Evolutionary conservation across 2,329 filamentous ascomycete species (phyloP).

Genomic region (Simplicillium aogashimaense): DNA sequence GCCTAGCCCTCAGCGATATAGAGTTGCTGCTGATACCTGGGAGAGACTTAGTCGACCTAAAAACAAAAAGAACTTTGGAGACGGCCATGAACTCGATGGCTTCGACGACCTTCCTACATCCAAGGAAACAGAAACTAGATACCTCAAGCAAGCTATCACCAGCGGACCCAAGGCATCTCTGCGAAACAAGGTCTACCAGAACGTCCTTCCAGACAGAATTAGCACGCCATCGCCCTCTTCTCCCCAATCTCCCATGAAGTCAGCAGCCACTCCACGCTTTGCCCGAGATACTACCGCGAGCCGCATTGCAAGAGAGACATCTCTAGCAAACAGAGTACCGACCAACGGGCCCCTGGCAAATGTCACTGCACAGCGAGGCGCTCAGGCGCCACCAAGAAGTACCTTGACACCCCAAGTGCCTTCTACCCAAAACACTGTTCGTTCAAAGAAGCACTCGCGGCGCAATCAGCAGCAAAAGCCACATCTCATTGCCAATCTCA

Average conservation of each 20-base stretch:
- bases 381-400: slow-evolving; percentile 39
- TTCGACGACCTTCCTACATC: slow-evolving; percentile 96
- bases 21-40: slow-evolving; percentile 38
- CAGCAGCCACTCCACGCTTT: slow-evolving; percentile 49
- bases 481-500: slow-evolving; percentile 79
- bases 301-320: slow-evolving; percentile 53
- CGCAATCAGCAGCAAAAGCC: slow-evolving; percentile 63
- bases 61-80: slow-evolving; percentile 57
- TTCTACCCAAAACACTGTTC: slow-evolving; percentile 29
- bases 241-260: slow-evolving; percentile 46
- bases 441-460: slow-evolving; percentile 47
- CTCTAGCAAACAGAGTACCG: slow-evolving; percentile 48
- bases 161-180: slow-evolving; percentile 55
- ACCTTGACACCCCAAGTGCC: slow-evolving; percentile 32
- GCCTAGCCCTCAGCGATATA: slow-evolving; percentile 45
- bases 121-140: slow-evolving; percentile 69
- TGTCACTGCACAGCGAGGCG: slow-evolving; percentile 43
- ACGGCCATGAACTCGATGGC: slow-evolving; percentile 82
- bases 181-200: slow-evolving; percentile 47
- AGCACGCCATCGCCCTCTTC: slow-evolving; percentile 41
- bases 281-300: slow-evolving; percentile 57
- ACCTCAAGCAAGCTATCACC: slow-evolving; percentile 66
- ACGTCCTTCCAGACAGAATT: slow-evolving; percentile 42
- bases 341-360: slow-evolving; percentile 43
- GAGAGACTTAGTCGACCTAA: slow-evolving; percentile 64